A percentile compares a stretch with the other conserved stretches of the same genome.
phyloP scores from a whole-genome alignment of 2,329 filamentous ascomycete species.

The Aulographum hederae region DNA sequence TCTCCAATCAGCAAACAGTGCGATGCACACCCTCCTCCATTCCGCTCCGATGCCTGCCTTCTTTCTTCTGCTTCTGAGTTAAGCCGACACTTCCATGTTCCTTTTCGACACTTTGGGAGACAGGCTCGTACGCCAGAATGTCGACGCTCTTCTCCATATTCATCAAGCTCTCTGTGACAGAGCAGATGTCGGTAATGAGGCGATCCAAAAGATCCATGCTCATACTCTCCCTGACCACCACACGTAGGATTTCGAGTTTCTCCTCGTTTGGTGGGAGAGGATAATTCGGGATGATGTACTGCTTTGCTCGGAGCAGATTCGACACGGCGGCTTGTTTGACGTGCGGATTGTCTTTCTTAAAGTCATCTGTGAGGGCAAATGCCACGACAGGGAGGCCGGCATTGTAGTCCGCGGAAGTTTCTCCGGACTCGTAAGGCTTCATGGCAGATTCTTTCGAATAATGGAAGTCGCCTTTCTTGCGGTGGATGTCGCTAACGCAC shows the following conservation, averaged over 20 bases:
- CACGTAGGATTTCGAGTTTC: slow-evolving; percentile 45
- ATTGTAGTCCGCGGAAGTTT: slow-evolving; percentile 42
- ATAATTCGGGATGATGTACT: slow-evolving; percentile 58
- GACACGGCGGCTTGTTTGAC: slow-evolving; percentile 46
- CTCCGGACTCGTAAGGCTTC: slow-evolving; percentile 25
- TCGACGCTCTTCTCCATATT: slow-evolving; percentile 36
- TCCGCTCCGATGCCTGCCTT: not conserved
- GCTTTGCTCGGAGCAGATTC: slow-evolving; percentile 43
- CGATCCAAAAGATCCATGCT: slow-evolving; percentile 48
- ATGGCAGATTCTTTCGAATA: slow-evolving; percentile 22
- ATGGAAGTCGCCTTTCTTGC: slow-evolving; percentile 29
- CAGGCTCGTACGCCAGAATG: slow-evolving; percentile 28
- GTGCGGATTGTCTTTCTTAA: slow-evolving; percentile 40
- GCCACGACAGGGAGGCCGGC: slow-evolving; percentile 51
- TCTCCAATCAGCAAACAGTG: not conserved
- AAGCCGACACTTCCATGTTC: slow-evolving; percentile 10
- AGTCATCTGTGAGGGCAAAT: slow-evolving; percentile 43
- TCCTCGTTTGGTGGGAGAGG: slow-evolving; percentile 44
- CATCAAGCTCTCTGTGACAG: slow-evolving; percentile 43
- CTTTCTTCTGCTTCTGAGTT: not conserved
- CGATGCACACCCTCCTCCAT: not conserved
- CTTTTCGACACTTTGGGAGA: slow-evolving; percentile 22
- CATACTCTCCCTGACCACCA: slow-evolving; percentile 50
- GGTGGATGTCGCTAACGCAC: slow-evolving; percentile 47
- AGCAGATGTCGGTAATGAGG: slow-evolving; percentile 40